Conservation (phyloP, 306 rosid genomes). For the Cucumis sativus region Cucumber_9930_V3 NC_026656.2:1302001-1302500, state of each 20-base stretch:
- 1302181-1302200: neutral
- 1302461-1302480: neutral
- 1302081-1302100: neutral
- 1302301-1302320: neutral
- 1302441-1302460: neutral
- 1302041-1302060: neutral
- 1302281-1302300: neutral
- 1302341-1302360: neutral
- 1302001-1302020: slow-evolving; percentile 71
- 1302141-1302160: neutral
- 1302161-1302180: neutral
- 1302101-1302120: neutral
- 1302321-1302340: neutral
- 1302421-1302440: neutral
- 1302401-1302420: neutral
- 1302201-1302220: too few species aligned
- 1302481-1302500: neutral
- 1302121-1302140: neutral
- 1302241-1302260: neutral
- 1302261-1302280: neutral
- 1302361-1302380: neutral
- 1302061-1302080: neutral
- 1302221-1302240: neutral
- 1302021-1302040: neutral
- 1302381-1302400: neutral